A percentile compares a stretch with the other conserved stretches of the same genome.
Evolutionary conservation across 2,329 filamentous ascomycete genomes (phyloP).

Genomic region (Microdochium paspali): DNA sequence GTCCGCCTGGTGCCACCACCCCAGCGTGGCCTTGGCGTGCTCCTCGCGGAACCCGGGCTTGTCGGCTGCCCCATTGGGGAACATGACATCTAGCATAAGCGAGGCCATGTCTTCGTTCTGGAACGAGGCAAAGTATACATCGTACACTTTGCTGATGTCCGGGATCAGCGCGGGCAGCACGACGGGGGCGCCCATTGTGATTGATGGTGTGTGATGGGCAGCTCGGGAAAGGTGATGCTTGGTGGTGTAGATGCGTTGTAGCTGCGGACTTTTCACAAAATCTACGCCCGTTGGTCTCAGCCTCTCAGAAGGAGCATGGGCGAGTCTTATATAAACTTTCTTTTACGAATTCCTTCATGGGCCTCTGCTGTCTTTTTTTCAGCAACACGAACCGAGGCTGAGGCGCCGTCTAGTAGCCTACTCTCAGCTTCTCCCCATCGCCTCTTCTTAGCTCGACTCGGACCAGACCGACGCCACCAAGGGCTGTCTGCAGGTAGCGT

Average conservation of each 20-base stretch:
- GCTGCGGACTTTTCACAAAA: too few relatives aligned
- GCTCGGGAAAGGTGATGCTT: neutral
- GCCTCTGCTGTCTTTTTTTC: too few relatives aligned
- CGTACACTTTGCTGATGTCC: neutral
- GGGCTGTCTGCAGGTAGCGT: too few relatives aligned
- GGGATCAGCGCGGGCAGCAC: neutral
- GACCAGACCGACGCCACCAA: too few relatives aligned
- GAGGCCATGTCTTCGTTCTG: neutral
- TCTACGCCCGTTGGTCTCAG: too few relatives aligned
- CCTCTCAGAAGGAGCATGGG: too few relatives aligned
- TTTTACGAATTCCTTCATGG: too few relatives aligned
- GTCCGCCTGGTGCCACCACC: constrained; percentile 25
- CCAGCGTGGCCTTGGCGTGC: constrained; percentile 29
- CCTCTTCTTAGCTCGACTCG: too few relatives aligned
- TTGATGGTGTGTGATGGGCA: neutral
- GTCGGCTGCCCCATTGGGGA: constrained; percentile 9
- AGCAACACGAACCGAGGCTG: too few relatives aligned
- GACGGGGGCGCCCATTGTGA: neutral
- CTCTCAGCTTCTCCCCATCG: too few relatives aligned
- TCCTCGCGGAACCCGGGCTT: constrained; percentile 28
- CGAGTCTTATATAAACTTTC: too few relatives aligned
- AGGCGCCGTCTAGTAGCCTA: too few relatives aligned
- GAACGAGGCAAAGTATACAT: constrained; percentile 1
- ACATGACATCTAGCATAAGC: constrained; percentile 1
- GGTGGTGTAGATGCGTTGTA: neutral